Evolutionary conservation across 1,139 yeast species (phyloP).

Genomic region (Arxiozyma slooffiae): DNA sequence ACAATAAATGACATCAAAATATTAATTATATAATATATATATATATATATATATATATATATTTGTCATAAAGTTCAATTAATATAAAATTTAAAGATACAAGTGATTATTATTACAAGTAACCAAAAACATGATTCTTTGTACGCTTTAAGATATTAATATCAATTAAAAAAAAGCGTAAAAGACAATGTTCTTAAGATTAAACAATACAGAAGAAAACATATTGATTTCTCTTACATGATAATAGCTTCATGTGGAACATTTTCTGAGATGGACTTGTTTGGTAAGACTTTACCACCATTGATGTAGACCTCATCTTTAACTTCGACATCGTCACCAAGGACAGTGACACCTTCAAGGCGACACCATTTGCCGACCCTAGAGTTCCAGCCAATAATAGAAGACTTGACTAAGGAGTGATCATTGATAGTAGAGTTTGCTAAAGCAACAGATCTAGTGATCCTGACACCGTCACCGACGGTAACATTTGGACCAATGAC

Average conservation of each 20-base stretch:
- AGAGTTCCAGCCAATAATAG: slow-evolving; percentile 99
- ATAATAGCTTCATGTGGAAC: slow-evolving; percentile 96
- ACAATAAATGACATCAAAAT: background rate
- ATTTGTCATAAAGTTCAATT: slow-evolving; percentile 2
- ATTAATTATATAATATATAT: background rate
- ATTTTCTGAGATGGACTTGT: slow-evolving; percentile 90
- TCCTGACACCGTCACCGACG: slow-evolving; percentile 98
- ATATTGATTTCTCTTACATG: slow-evolving; percentile 48
- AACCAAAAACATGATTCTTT: background rate
- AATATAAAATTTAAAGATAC: slow-evolving; percentile 1
- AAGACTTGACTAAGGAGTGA: slow-evolving; percentile 95
- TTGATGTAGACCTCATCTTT: slow-evolving; percentile 97
- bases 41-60: slow-evolving; percentile 1
- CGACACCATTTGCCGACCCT: slow-evolving; percentile 99
- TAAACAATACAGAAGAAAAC: background rate
- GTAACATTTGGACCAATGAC: slow-evolving; percentile 95
- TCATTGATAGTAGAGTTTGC: slow-evolving; percentile 88
- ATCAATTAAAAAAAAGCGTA: background rate
- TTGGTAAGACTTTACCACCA: slow-evolving; percentile 98
- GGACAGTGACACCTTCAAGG: slow-evolving; percentile 93
- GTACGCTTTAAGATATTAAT: background rate
- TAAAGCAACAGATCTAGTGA: slow-evolving; percentile 88
- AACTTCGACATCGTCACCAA: slow-evolving; percentile 98
- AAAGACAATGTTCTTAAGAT: background rate
- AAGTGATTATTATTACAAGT: background rate